These are phyloP conservation scores for Scutellaria barbata DNA, from an alignment of 257 asterid species.

Conservation along the genomic window DNA sequence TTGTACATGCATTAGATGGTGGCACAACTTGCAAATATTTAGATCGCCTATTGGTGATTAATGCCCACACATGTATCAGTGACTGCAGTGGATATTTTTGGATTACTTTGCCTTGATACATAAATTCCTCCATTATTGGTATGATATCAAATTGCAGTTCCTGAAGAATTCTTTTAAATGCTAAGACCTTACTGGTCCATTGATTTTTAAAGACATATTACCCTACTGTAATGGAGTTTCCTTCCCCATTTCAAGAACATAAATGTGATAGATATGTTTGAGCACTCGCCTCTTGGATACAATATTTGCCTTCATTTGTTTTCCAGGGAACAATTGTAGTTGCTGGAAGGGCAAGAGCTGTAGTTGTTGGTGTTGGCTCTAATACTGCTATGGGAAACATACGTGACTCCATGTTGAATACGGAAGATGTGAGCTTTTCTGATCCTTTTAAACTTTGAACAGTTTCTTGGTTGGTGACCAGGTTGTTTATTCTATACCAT, in stretches of 20 bases:
- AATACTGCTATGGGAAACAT: constrained; percentile 99
- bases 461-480: constrained; percentile 31
- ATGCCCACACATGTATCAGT: not conserved
- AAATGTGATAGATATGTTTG: not conserved
- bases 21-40: not conserved
- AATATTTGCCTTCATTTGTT: constrained; percentile 33
- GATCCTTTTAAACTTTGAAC: constrained; percentile 25
- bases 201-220: constrained; percentile 17
- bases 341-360: constrained; percentile 96
- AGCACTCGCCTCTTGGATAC: constrained; percentile 18
- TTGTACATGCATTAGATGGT: not conserved
- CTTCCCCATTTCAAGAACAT: constrained; percentile 18
- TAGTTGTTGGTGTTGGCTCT: constrained; percentile 93
- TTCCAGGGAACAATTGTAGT: constrained; percentile 94
- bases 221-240: constrained; percentile 11
- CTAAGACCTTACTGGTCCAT: not conserved
- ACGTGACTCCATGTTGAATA: constrained; percentile 93
- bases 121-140: not conserved
- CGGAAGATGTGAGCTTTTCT: constrained; percentile 84
- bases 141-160: not conserved
- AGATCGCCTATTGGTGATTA: not conserved
- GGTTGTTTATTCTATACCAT: constrained; percentile 22
- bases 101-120: not conserved
- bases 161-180: constrained; percentile 3
- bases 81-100: not conserved